Evolutionary conservation across 176 grass and related monocot species (phyloP), one percentile per base, ranked within the genome.

Genomic region (Eleusine coracana): DNA sequence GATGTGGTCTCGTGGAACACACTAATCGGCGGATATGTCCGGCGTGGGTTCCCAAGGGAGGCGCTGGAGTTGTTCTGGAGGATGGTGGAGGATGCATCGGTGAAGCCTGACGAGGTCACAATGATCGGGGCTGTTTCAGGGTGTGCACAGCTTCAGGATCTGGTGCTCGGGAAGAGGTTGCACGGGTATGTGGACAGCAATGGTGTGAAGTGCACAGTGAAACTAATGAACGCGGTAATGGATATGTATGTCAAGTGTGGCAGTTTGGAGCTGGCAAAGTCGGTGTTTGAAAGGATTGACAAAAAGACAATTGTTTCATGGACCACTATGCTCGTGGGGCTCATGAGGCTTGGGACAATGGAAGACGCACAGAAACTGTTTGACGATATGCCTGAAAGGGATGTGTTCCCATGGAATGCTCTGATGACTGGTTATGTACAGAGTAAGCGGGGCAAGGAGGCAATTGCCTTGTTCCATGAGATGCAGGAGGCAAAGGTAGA

Each of bases 341-440:
- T 88, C 73, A 65, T 86, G 8, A 94, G 80, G 66, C 85, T 85
- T 7, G 91, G 87, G 20, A 6, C 79, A 58, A 81, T 97, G 87
- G 70, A 87, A 3, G 82, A 73, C 20, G 89, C 91, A 5, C 50
- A 79, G 37, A 85, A 45, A 34, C 15, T 94, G 36, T 97, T 97
- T 61, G 85, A 94, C 84, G 87, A 97, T 67, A 94, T 97, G 91
- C 85, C 89, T 10, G 92, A 94, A 28, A 90, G 86, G 78, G 90
- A 93, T 62, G 82, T 79, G 2, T 86, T 97, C 67, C 86, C 91
- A 23, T 97, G 94, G 94, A 97, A 97, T 82, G 91, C 89, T 3
- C 78, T 94, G 39, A 92, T 94, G 79, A 73, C 89, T 5, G 81
- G 87, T n/a, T 97, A 94, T 88, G 94, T 91, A 17, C 91, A 97